Evolutionary conservation across 441 rosid species (phyloP).

Genomic region (Capsella rubella): DNA sequence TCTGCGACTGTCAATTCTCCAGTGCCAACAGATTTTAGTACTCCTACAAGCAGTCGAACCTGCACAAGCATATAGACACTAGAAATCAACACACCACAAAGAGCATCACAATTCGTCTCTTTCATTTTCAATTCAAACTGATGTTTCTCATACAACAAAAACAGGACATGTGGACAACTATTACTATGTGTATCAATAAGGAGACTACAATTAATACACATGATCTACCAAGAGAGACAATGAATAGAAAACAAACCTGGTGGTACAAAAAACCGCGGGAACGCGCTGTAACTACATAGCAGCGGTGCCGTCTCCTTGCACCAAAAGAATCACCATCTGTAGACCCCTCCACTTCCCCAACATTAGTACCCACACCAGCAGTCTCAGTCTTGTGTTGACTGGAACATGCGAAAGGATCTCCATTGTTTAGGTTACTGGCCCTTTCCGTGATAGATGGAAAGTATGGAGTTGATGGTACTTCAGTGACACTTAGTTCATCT

Average conservation of each 20-base stretch:
- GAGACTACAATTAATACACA: slow-evolving; percentile 9
- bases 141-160: background rate
- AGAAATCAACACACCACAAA: slow-evolving; percentile 14
- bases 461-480: slow-evolving; percentile 73
- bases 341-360: slow-evolving; percentile 34
- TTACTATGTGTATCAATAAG: slow-evolving; percentile 17
- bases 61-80: slow-evolving; percentile 42
- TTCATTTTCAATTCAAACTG: background rate
- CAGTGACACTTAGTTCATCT: slow-evolving; percentile 76
- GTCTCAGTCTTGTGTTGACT: slow-evolving; percentile 35
- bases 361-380: slow-evolving; percentile 40
- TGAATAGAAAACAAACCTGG: slow-evolving; percentile 62
- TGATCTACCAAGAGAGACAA: slow-evolving; percentile 15
- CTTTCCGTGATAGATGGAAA: slow-evolving; percentile 69
- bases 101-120: slow-evolving; percentile 9
- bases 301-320: slow-evolving; percentile 60
- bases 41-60: slow-evolving; percentile 93
- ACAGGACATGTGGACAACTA: background rate
- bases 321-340: slow-evolving; percentile 52
- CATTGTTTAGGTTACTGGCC: slow-evolving; percentile 42
- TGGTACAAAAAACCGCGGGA: slow-evolving; percentile 87
- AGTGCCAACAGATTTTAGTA: slow-evolving; percentile 83
- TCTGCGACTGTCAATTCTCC: slow-evolving; percentile 73
- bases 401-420: slow-evolving; percentile 45
- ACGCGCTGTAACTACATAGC: slow-evolving; percentile 77